A percentile compares a stretch with the other conserved stretches of the same genome.
These are phyloP conservation scores for Paecilomyces formosus DNA, from an alignment of 2,329 filamentous ascomycete species.

Conservation along the genomic window DNA sequence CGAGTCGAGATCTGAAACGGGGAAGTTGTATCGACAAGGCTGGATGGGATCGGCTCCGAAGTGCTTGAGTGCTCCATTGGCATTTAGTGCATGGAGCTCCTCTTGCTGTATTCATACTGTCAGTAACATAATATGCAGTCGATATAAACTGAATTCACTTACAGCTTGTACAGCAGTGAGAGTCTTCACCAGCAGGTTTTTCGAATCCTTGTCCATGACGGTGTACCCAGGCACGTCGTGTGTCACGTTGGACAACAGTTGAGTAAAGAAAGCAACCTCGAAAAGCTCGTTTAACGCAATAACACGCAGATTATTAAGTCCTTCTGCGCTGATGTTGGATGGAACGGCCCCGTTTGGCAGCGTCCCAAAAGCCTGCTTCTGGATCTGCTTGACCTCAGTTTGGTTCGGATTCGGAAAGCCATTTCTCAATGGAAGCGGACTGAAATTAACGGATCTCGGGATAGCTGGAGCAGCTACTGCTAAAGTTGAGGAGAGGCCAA, in stretches of 20 bases:
- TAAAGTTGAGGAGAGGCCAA: not conserved
- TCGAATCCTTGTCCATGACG: not conserved
- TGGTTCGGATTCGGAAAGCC: constrained; percentile 51
- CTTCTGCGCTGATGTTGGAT: constrained; percentile 35
- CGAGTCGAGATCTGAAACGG: constrained; percentile 44
- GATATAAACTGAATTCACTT: not conserved
- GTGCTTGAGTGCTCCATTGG: constrained; percentile 45
- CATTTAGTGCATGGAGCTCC: constrained; percentile 55
- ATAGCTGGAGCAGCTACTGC: not conserved
- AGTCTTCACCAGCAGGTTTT: not conserved
- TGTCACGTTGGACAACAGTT: constrained; percentile 57
- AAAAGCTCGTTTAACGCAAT: constrained; percentile 62
- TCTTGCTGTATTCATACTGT: constrained; percentile 49
- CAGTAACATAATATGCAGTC: constrained; percentile 16
- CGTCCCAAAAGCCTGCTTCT: constrained; percentile 48
- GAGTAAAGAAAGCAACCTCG: constrained; percentile 58
- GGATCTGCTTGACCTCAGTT: constrained; percentile 41
- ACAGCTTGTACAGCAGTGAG: not conserved
- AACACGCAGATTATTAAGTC: constrained; percentile 50
- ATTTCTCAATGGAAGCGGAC: constrained; percentile 16
- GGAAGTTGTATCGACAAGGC: constrained; percentile 51
- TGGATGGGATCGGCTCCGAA: constrained; percentile 45
- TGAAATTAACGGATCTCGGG: not conserved
- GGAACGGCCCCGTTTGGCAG: constrained; percentile 48
- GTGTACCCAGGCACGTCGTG: constrained; percentile 43